Base-by-base conservation (phyloP, 2,329 filamentous ascomycete species). In the Aphanoascus verrucosus region DNA sequence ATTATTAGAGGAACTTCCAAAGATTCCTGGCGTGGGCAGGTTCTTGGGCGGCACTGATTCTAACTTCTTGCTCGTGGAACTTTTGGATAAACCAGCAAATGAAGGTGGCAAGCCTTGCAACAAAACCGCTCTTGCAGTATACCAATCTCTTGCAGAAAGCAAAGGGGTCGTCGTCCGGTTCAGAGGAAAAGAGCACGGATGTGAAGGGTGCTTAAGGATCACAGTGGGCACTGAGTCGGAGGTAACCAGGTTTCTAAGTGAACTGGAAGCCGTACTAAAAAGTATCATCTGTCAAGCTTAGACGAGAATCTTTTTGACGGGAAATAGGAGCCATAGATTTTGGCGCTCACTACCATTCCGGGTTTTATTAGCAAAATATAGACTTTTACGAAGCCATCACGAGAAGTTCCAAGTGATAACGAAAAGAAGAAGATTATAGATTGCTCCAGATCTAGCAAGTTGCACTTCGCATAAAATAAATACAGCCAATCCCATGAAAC, bases 161-260 rank as follows among this genome's bases (percentile, higher is more conserved):
- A 84, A 82, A 66, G 89, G 91, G 0, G 91, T 98, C 0, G 90
- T 98, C 5, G 91, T 97, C 3, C 77, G 93, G 52, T 98, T 97
- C 70, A 78, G 93, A 61, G 93, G 93, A 46, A 94, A 90, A 72
- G 93, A 98, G 74, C 76, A 86, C 59, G 91, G 90, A 3, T 98
- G 93, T 66, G 69, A 84, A 41, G 93, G 91, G 0, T 96, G 91
- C 64, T 71, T 98, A 67, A 80, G 93, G 53, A 88, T 97, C 60
- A 98, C 93, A 0, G 82, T 98, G 11, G 93, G 93, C 14, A 97
- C 91, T 0, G 86, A 94, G 67, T 72, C 80, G 1, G 93, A 98
- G 70, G 87, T 94, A 7, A 84, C 83, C 23, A 78, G 83, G 55
- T 88, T 97, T 64, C 66, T 98, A 61, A 72, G 74, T 17, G 83